phyloP scores from a whole-genome alignment of 306 rosid species.

The Trichosanthes truncata region DNA sequence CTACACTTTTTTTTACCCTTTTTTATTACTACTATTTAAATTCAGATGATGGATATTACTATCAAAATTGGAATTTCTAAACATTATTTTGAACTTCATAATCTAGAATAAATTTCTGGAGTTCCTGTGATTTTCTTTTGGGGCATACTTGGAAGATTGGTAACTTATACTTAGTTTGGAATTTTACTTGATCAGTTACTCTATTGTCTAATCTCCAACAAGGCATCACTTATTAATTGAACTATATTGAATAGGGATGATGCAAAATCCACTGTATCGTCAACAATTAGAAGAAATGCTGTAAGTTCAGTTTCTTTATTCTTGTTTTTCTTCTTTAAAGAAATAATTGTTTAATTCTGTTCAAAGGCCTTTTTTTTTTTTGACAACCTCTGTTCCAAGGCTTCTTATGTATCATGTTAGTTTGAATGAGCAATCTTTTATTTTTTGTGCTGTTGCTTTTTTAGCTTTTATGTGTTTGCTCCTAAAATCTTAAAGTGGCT shows the following conservation, averaged over 20 bases:
- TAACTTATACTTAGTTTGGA: background rate
- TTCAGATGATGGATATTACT: background rate
- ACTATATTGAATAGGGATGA: constrained; percentile 58
- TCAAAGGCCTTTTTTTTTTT: no score
- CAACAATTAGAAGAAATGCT: constrained; percentile 95
- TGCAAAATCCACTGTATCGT: constrained; percentile 89
- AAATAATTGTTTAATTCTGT: background rate
- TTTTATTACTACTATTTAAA: background rate
- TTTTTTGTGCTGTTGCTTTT: background rate
- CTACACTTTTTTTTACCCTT: background rate
- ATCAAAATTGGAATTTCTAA: background rate
- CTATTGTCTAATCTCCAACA: background rate
- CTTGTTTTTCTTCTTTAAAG: background rate
- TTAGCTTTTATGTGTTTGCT: background rate
- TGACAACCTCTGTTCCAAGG: background rate
- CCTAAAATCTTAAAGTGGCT: background rate
- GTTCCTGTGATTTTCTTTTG: background rate
- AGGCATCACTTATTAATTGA: background rate
- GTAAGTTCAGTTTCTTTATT: constrained; percentile 37
- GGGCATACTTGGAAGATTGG: background rate
- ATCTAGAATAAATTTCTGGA: background rate
- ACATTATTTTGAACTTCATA: background rate
- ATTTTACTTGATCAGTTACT: background rate
- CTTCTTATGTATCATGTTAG: background rate
- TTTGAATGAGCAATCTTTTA: background rate